These are phyloP conservation scores for Talaromyces thailandensis DNA, from an alignment of 495 filamentous ascomycete genomes.

Conservation along the genomic window DNA sequence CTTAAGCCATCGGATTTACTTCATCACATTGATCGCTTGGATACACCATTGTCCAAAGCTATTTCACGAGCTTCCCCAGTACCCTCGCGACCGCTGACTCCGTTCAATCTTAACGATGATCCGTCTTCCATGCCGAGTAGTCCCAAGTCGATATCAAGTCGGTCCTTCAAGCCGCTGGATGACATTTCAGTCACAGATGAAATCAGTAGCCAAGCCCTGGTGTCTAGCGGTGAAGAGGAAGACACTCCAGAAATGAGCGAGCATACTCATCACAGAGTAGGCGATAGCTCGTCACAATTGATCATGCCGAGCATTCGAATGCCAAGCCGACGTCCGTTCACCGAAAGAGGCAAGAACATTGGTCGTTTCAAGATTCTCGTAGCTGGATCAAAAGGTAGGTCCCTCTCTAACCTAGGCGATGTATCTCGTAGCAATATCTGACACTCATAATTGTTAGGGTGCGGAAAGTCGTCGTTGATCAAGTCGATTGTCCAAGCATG, in stretches of 20 bases:
- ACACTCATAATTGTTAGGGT: conserved; percentile 24
- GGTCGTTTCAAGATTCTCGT: conserved; percentile 82
- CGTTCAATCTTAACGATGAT: conserved; percentile 35
- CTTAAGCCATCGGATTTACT: conserved; percentile 21
- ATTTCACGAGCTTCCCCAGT: conserved; percentile 14
- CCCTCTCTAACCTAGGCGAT: background rate
- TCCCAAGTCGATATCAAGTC: conserved; percentile 41
- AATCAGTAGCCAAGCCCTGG: conserved; percentile 37
- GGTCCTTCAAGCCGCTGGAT: conserved; percentile 39
- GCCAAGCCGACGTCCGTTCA: conserved; percentile 89
- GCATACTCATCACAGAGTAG: conserved; percentile 15
- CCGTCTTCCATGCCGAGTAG: conserved; percentile 42
- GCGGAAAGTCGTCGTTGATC: conserved; percentile 85
- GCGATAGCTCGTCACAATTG: conserved; percentile 65
- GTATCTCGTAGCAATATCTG: background rate
- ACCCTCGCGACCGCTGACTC: conserved; percentile 35
- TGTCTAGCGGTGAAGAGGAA: conserved; percentile 35
- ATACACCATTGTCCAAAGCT: conserved; percentile 14
- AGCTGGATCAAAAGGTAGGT: conserved; percentile 71
- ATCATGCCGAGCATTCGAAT: conserved; percentile 98
- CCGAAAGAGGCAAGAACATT: conserved; percentile 71
- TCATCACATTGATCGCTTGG: conserved; percentile 10
- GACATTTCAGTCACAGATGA: conserved; percentile 44
- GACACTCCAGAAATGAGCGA: conserved; percentile 16
- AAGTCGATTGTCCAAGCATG: conserved; percentile 91